Evolutionary conservation across 2,329 filamentous ascomycete genomes (phyloP).

Genomic region (Monilinia vaccinii-corymbosi): DNA sequence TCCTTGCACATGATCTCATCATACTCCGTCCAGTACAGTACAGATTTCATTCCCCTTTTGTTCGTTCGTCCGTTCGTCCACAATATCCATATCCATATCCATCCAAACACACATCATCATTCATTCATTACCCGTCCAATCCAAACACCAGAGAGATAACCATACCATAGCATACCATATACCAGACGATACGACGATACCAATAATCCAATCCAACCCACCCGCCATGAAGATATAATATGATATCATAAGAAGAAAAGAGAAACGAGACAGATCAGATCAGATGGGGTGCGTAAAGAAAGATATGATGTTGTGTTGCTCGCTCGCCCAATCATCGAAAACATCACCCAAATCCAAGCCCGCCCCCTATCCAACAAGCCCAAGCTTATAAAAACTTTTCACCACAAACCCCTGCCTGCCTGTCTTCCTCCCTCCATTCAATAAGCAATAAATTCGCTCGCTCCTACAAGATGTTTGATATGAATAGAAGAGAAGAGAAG

Average conservation of each 20-base stretch:
- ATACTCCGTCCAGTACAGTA: too few species aligned
- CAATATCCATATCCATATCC: neutral
- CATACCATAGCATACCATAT: neutral
- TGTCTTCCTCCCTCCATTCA: neutral
- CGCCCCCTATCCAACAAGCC: neutral
- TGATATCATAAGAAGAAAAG: neutral
- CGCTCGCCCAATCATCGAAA: neutral
- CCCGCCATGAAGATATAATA: neutral
- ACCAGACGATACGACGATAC: too few species aligned
- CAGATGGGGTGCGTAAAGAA: neutral
- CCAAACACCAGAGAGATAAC: neutral
- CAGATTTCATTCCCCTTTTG: too few species aligned
- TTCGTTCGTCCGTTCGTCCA: neutral
- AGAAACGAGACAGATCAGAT: neutral
- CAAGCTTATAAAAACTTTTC: neutral
- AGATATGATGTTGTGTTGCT: too few species aligned
- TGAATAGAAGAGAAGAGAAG: too few species aligned
- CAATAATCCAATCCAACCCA: neutral
- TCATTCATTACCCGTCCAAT: neutral
- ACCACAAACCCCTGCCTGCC: neutral
- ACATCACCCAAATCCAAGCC: neutral
- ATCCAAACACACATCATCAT: neutral
- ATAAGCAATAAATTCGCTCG: neutral
- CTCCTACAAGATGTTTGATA: neutral
- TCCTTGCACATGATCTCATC: too few species aligned